These are phyloP conservation scores for Spergularia marina DNA, from an alignment of 148 eudicot genomes.

Conservation along the genomic window DNA sequence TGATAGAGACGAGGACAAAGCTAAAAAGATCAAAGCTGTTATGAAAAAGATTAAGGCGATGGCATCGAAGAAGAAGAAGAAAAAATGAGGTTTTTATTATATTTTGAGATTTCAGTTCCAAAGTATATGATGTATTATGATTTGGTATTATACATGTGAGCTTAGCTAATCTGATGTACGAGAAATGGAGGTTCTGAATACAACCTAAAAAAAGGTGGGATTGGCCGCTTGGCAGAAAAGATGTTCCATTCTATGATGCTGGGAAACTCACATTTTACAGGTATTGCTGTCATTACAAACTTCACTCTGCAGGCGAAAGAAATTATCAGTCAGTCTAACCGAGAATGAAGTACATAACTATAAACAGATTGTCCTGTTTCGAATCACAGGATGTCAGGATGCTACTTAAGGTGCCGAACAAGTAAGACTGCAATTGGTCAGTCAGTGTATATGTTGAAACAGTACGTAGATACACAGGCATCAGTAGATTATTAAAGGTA, in stretches of 20 bases:
- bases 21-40: not conserved
- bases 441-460: too few relatives aligned
- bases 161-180: not conserved
- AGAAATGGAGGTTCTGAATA: not conserved
- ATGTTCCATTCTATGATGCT: conserved; percentile 1
- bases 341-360: not conserved
- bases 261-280: conserved; percentile 50
- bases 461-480: too few relatives aligned
- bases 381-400: not conserved
- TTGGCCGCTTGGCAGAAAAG: conserved; percentile 1
- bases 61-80: not conserved
- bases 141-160: conserved; percentile 5
- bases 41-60: not conserved
- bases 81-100: too few relatives aligned
- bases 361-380: not conserved
- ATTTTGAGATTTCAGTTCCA: too few relatives aligned
- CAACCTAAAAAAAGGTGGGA: conserved; percentile 1
- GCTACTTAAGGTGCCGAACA: not conserved
- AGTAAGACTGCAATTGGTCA: too few relatives aligned
- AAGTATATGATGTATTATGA: not conserved
- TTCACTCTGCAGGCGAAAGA: conserved; percentile 44
- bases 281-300: conserved; percentile 52
- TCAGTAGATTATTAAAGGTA: too few relatives aligned
- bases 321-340: conserved; percentile 10
- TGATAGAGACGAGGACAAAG: not conserved